Evolutionary conservation across 2,329 filamentous ascomycete genomes (phyloP).

Genomic region (Nakataea oryzae): DNA sequence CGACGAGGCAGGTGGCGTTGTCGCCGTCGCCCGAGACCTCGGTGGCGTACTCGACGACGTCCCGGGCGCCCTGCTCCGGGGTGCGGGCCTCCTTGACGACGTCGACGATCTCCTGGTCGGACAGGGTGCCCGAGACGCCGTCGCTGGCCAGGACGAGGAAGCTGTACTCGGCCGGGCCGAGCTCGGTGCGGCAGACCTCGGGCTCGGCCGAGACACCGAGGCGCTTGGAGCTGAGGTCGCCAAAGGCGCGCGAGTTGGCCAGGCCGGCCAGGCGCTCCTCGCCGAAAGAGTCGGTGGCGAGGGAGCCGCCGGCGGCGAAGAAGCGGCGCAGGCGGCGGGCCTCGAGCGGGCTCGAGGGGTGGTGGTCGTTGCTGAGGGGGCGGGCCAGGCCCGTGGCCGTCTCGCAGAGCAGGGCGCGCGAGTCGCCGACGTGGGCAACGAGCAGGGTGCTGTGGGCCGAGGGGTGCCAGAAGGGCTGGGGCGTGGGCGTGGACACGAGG

Average conservation of each 20-base stretch:
- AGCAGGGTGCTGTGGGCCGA: constrained; percentile 73
- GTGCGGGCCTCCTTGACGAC: constrained; percentile 89
- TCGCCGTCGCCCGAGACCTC: constrained; percentile 64
- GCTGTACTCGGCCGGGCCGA: constrained; percentile 73
- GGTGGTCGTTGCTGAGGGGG: constrained; percentile 82
- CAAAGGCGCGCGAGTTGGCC: constrained; percentile 89
- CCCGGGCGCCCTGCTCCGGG: constrained; percentile 71
- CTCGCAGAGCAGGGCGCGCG: constrained; percentile 79
- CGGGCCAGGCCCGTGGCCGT: constrained; percentile 71
- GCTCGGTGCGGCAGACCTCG: constrained; percentile 69
- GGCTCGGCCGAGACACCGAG: constrained; percentile 92
- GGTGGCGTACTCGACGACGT: constrained; percentile 77
- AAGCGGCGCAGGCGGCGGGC: constrained; percentile 75
- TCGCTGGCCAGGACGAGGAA: constrained; percentile 87
- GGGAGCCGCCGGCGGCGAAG: constrained; percentile 54
- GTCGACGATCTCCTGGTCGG: constrained; percentile 93
- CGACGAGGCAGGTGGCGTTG: constrained; percentile 59
- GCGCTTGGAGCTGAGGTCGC: constrained; percentile 83
- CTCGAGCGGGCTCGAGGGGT: constrained; percentile 80
- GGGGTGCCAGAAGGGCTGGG: constrained; percentile 92
- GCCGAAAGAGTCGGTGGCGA: constrained; percentile 92
- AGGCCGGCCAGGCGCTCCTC: constrained; percentile 91
- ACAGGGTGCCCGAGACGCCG: constrained; percentile 75
- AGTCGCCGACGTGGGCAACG: constrained; percentile 88
- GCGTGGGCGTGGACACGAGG: constrained; percentile 83